phyloP scores from a whole-genome alignment of 495 filamentous ascomycete species.

The Trichoderma asperelloides region DNA sequence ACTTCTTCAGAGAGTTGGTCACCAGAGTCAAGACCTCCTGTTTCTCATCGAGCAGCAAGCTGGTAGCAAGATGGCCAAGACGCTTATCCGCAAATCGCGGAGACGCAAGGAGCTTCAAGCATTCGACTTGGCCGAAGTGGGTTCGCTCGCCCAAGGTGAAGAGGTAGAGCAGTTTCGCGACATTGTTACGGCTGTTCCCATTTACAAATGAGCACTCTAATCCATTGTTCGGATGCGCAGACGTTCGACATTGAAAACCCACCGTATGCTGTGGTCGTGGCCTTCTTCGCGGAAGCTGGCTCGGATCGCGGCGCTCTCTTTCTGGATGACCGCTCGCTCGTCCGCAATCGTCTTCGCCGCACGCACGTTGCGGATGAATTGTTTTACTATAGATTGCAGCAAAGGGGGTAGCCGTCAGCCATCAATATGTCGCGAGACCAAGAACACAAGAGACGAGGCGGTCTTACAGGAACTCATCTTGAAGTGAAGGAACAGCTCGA shows the following conservation, averaged over 20 bases:
- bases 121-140: slow-evolving; percentile 99
- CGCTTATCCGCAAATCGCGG: slow-evolving; percentile 97
- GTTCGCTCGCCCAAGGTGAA: slow-evolving; percentile 98
- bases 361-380: slow-evolving; percentile 98
- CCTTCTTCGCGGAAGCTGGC: slow-evolving; percentile 97
- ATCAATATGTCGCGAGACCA: background rate
- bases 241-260: slow-evolving; percentile 16
- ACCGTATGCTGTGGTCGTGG: slow-evolving; percentile 83
- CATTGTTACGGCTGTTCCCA: slow-evolving; percentile 80
- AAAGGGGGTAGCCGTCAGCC: background rate
- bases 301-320: slow-evolving; percentile 94
- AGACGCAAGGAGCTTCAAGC: slow-evolving; percentile 91
- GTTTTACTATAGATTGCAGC: slow-evolving; percentile 61
- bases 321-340: slow-evolving; percentile 94
- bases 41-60: slow-evolving; percentile 94
- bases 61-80: slow-evolving; percentile 90
- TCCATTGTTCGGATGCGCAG: slow-evolving; percentile 13
- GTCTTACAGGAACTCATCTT: slow-evolving; percentile 12
- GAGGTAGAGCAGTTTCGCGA: slow-evolving; percentile 94
- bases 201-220: slow-evolving; percentile 19
- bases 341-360: slow-evolving; percentile 98
- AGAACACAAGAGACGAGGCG: background rate
- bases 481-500: background rate
- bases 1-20: slow-evolving; percentile 97
- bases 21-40: slow-evolving; percentile 96